Evolutionary conservation across 208 protist genomes (phyloP).

Genomic region (Naegleria gruberi): DNA sequence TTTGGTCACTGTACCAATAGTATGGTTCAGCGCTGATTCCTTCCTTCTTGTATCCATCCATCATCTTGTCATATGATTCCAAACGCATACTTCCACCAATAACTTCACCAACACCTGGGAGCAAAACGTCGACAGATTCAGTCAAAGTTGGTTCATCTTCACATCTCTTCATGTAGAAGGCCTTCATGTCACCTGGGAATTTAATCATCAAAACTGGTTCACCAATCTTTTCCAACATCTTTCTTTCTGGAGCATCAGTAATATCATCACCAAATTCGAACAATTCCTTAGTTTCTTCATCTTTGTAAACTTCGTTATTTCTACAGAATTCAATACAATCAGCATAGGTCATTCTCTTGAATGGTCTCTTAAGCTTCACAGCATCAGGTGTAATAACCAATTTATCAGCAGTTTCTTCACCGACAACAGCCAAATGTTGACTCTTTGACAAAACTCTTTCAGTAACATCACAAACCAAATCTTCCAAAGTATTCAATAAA

Average conservation of each 20-base stretch:
- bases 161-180: constrained; percentile 96
- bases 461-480: constrained; percentile 78
- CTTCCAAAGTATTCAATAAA: constrained; percentile 82
- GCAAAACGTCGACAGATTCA: constrained; percentile 87
- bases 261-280: constrained; percentile 95
- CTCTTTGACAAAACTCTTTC: constrained; percentile 58
- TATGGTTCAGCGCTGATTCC: constrained; percentile 85
- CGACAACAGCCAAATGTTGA: constrained; percentile 57
- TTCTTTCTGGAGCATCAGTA: constrained; percentile 90
- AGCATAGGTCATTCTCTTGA: constrained; percentile 83
- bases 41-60: constrained; percentile 80
- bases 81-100: constrained; percentile 97
- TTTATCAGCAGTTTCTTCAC: too few species aligned
- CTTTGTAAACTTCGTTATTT: constrained; percentile 82
- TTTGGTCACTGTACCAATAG: constrained; percentile 97
- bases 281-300: constrained; percentile 39
- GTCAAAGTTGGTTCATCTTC: constrained; percentile 64
- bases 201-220: constrained; percentile 91
- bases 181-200: constrained; percentile 94
- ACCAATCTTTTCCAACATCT: constrained; percentile 92
- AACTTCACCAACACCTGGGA: constrained; percentile 96
- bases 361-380: constrained; percentile 78
- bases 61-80: constrained; percentile 78
- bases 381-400: constrained; percentile 40
- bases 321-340: constrained; percentile 93